Base-by-base conservation (phyloP, 2,329 filamentous ascomycete genomes). In the Arthrinium puccinioides region DNA sequence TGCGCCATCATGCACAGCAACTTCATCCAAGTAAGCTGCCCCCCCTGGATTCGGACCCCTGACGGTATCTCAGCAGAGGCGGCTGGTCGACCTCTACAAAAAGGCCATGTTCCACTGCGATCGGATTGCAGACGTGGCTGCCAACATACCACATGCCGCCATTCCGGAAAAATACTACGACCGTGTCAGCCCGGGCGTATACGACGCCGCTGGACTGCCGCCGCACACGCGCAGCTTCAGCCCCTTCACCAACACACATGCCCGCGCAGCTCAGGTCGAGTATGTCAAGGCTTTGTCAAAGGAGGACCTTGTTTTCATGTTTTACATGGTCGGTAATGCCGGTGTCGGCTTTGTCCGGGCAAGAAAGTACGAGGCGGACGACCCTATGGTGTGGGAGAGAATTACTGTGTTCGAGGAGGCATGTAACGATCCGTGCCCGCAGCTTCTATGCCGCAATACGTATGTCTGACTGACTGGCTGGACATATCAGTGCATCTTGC, bases 41-140 rank as follows among this genome's bases (percentile, higher is more conserved):
- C 49, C 50, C 1, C 38, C 38, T 2, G 38, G 36, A 18, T 23
- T 53, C 8, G 41, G 40, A 4, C 38, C 43, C 9, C 34, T 44
- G 21, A 42, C 39, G 4, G 15, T 23, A 9, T 19, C 26, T 9
- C 36, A 42, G 5, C 42, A 36, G 20, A 10, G n/a, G 6, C 37
- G 31, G 2, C 27, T 36, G 1, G 9, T n/a, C 6, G 16, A 8
- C 2, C 34, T 52, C 5, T 13, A 54, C 6, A 39, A 44, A 33
- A 41, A 41, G 5, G 48, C 49, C 4, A 26, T 57, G 5, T 19
- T 15, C 10, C 51, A 48, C 13, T 56, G 53, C 39, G 48, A 57
- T 20, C 33, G 33, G 15, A 50, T 57, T 16, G 49, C 49, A 8
- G 54, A 57, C 40, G 44, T 56, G 9, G 51, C 50, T 2, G 49